phyloP scores from a whole-genome alignment of 78 protist species.

The Protostelium mycophagum region DNA sequence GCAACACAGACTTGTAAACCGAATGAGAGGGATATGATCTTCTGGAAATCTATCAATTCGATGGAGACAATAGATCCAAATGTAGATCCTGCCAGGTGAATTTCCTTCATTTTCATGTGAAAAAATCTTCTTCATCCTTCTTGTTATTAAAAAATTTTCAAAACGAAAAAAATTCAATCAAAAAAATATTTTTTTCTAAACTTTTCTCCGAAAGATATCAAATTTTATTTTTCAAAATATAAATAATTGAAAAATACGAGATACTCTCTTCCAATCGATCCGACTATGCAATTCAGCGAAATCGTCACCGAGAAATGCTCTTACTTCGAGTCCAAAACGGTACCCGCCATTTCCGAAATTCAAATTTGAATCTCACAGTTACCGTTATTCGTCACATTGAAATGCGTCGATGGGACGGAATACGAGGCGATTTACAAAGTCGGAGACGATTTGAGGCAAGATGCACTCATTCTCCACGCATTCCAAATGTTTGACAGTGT shows the following conservation, averaged over 20 bases:
- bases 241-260: neutral
- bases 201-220: too few species aligned
- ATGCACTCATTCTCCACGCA: slow-evolving; percentile 83
- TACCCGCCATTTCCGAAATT: neutral
- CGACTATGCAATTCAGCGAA: neutral
- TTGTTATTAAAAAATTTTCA: too few species aligned
- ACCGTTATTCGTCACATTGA: neutral
- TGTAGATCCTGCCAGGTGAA: neutral
- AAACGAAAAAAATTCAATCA: too few species aligned
- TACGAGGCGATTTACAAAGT: slow-evolving; percentile 77
- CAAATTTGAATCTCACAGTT: neutral
- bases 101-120: too few species aligned
- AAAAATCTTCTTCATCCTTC: too few species aligned
- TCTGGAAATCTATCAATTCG: neutral
- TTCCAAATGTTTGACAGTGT: slow-evolving; percentile 44
- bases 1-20: neutral
- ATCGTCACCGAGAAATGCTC: neutral
- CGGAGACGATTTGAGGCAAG: slow-evolving; percentile 92
- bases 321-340: neutral
- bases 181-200: too few species aligned
- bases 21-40: neutral
- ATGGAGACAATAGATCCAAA: neutral
- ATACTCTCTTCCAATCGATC: neutral
- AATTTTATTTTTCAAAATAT: too few species aligned
- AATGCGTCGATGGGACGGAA: slow-evolving; percentile 19